Evolutionary conservation across 192 early-diverging fungal species (phyloP).

Genomic region (Coemansia sp.): DNA sequence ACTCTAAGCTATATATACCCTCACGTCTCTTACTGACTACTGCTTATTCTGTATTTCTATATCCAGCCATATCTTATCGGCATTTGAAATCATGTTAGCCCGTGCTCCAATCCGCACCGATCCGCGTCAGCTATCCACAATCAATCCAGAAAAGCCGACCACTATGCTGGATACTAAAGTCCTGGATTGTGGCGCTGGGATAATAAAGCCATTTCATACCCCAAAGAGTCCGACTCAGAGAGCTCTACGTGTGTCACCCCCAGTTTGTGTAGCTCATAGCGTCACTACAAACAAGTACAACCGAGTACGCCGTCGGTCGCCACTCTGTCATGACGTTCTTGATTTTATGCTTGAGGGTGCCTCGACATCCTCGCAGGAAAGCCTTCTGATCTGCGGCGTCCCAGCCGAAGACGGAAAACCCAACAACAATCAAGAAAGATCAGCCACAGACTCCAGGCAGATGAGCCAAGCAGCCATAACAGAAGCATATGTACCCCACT

Average conservation of each 20-base stretch:
- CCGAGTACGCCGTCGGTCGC: slow-evolving; percentile 47
- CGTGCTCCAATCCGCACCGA: background rate
- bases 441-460: background rate
- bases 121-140: background rate
- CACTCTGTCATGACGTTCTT: slow-evolving; percentile 51
- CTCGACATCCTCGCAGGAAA: slow-evolving; percentile 48
- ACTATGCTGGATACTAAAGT: background rate
- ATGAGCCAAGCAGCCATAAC: background rate
- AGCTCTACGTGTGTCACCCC: slow-evolving; percentile 4
- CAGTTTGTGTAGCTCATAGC: background rate
- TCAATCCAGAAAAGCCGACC: background rate
- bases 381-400: slow-evolving; percentile 5
- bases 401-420: background rate
- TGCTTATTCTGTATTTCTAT: background rate
- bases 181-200: slow-evolving; percentile 8
- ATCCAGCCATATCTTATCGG: background rate
- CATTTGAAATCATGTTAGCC: background rate
- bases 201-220: slow-evolving; percentile 40
- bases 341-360: slow-evolving; percentile 50
- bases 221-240: slow-evolving; percentile 9
- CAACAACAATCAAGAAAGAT: background rate
- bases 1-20: background rate
- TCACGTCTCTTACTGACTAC: background rate
- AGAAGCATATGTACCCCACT: background rate
- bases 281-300: slow-evolving; percentile 23